These are phyloP conservation scores for Amanita thiersii DNA, from an alignment of 768 basidiomycete genomes.

Conservation along the genomic window DNA sequence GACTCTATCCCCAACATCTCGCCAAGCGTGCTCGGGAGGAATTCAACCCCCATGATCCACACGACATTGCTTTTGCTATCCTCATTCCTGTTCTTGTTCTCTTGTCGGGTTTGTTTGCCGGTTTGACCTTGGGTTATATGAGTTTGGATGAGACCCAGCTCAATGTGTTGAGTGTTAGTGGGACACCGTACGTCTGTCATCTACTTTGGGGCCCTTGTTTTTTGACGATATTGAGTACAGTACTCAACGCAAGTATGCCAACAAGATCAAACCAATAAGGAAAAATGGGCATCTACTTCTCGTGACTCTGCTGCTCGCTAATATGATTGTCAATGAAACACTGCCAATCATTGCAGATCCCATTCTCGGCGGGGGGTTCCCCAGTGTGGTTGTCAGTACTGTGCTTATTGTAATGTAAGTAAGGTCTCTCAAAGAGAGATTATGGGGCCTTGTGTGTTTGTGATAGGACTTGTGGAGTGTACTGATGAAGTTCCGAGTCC, in stretches of 20 bases:
- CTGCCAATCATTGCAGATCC: conserved; percentile 79
- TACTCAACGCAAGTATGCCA: conserved; percentile 72
- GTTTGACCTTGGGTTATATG: conserved; percentile 89
- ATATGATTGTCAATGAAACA: conserved; percentile 90
- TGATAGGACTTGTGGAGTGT: too few relatives aligned
- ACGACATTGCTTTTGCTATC: conserved; percentile 30
- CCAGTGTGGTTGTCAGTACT: conserved; percentile 75
- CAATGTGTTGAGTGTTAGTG: conserved; percentile 78
- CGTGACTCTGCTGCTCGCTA: conserved; percentile 75
- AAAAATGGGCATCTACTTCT: conserved; percentile 77
- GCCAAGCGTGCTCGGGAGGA: conserved; percentile 18
- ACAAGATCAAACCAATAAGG: conserved; percentile 81
- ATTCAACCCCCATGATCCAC: conserved; percentile 22
- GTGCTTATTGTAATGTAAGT: conserved; percentile 84
- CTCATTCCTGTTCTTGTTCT: conserved; percentile 84
- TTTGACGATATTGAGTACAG: conserved; percentile 26
- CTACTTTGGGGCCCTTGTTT: conserved; percentile 2
- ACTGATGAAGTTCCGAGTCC: too few relatives aligned
- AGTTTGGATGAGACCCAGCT: conserved; percentile 89
- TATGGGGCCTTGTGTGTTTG: not conserved
- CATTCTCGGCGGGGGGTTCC: conserved; percentile 71
- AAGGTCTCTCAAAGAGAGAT: not conserved
- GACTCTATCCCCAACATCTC: conserved; percentile 7
- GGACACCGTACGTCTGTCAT: conserved; percentile 54
- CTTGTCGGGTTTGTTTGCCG: conserved; percentile 82